phyloP scores from a whole-genome alignment of 2,329 filamentous ascomycete genomes.

The Cladosporium sp. region DNA sequence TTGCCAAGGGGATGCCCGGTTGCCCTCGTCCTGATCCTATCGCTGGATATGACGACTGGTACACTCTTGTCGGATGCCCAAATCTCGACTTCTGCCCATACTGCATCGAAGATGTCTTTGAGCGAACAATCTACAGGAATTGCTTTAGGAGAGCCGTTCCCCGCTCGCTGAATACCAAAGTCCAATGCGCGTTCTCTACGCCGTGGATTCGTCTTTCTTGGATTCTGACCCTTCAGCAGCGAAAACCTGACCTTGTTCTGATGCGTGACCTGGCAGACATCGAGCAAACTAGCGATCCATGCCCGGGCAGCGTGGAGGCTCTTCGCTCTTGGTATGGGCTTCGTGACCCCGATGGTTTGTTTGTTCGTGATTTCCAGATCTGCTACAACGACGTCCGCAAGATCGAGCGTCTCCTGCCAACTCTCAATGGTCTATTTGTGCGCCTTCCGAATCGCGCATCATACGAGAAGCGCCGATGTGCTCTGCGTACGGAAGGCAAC shows the following conservation, averaged over 20 bases:
- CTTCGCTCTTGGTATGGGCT: constrained; percentile 72
- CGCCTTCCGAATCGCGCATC: constrained; percentile 43
- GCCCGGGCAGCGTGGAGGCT: constrained; percentile 56
- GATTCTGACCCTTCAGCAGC: constrained; percentile 71
- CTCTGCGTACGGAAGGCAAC: constrained; percentile 60
- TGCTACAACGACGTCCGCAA: constrained; percentile 71
- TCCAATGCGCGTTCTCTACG: constrained; percentile 74
- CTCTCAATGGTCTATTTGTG: constrained; percentile 63
- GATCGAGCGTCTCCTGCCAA: constrained; percentile 69
- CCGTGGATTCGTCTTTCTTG: constrained; percentile 84
- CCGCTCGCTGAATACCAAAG: constrained; percentile 53
- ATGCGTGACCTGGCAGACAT: constrained; percentile 67
- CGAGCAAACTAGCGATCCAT: constrained; percentile 49
- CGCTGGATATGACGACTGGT: constrained; percentile 70
- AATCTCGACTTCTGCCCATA: constrained; percentile 78
- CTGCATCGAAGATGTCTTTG: constrained; percentile 70
- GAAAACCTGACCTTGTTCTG: constrained; percentile 61
- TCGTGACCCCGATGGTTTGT: constrained; percentile 62
- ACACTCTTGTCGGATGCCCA: constrained; percentile 66
- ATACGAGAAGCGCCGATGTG: constrained; percentile 57
- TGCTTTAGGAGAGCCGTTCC: constrained; percentile 61
- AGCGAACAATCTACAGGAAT: constrained; percentile 61
- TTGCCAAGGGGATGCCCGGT: constrained; percentile 49
- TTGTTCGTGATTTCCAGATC: constrained; percentile 67
- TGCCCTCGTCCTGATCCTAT: constrained; percentile 65